Base-by-base conservation (phyloP, 805 yeast genomes). In the Teunomyces atbi region DNA sequence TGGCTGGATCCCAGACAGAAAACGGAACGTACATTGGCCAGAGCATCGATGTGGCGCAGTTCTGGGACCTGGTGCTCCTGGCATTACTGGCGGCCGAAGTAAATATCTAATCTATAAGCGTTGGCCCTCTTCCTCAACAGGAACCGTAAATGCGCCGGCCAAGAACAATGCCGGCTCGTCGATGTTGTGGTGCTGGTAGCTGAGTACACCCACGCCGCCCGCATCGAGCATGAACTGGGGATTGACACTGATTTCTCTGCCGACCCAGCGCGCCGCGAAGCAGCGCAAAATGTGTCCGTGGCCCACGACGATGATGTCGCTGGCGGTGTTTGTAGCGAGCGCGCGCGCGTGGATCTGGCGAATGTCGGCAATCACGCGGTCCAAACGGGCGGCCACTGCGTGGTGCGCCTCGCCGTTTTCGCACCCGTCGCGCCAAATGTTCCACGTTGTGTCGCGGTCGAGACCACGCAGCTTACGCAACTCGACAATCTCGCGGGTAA, bases 241-340 rank as follows among this genome's bases (percentile, higher is more conserved):
- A 62, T 91, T 87, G 40, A 62, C 69, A 50, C 69, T 62, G 47
- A 86, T 71, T n/a, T 74, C 73, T 34, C 74, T 65, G 2, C 77
- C 79, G 32, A 87, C 82, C 98, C 98, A 92, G 48, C 96, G 70
- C 16, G 90, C 89, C 6, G 92, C 95, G 59, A 92, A 82, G 61
- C 92, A 86, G 60, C 97, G 83, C 56, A 92, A 71, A 41, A 91
- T 86, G 59, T 92, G 98, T 37, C 98, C 98, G 61, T 92, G 98
- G 8, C 92, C 97, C 49, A 91, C 85, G 6, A 90, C 83, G 51
- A 91, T 58, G 30, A 91, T 79, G 61, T 91, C 97, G 53, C 89
- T 81, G 8, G 82, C 65, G 45, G 71, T 74, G 28, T 77, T 68
- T 3, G 68, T 65, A 5, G 70, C 78, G 32, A 83, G 61, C 5